phyloP scores from a whole-genome alignment of 306 rosid genomes.

The Quercus agrifolia region DNA sequence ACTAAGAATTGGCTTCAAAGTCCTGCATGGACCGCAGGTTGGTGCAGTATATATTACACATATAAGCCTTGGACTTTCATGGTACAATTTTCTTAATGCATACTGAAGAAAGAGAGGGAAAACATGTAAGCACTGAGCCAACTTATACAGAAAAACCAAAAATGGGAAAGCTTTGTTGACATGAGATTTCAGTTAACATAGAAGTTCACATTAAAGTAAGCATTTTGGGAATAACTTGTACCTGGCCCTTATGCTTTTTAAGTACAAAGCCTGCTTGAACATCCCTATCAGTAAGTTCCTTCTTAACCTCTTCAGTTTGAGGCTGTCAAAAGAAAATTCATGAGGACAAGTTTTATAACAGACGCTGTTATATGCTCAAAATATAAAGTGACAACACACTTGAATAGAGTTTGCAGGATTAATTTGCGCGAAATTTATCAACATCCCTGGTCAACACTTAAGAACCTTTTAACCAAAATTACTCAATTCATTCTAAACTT shows the following conservation, averaged over 20 bases:
- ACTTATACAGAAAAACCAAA: background rate
- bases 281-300: slow-evolving; percentile 78
- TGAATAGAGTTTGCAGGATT: no score
- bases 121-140: background rate
- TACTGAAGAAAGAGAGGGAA: slow-evolving; percentile 45
- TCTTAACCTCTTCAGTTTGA: slow-evolving; percentile 76
- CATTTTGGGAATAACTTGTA: slow-evolving; percentile 14
- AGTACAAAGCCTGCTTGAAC: slow-evolving; percentile 79
- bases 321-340: slow-evolving; percentile 58
- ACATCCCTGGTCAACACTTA: background rate
- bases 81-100: slow-evolving; percentile 59
- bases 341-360: slow-evolving; percentile 18
- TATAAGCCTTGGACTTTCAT: slow-evolving; percentile 88
- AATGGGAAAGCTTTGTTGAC: background rate
- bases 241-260: slow-evolving; percentile 90
- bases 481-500: background rate
- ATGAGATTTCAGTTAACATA: background rate
- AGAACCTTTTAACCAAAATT: background rate
- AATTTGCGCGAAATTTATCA: background rate
- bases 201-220: background rate
- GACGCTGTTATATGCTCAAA: background rate
- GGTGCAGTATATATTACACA: slow-evolving; percentile 84
- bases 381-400: background rate
- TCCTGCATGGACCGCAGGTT: slow-evolving; percentile 92
- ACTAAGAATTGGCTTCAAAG: slow-evolving; percentile 90